Evolutionary conservation across 2,329 filamentous ascomycete genomes (phyloP), one percentile per base, ranked within the genome.

Genomic region (Verticillium nonalfalfae): DNA sequence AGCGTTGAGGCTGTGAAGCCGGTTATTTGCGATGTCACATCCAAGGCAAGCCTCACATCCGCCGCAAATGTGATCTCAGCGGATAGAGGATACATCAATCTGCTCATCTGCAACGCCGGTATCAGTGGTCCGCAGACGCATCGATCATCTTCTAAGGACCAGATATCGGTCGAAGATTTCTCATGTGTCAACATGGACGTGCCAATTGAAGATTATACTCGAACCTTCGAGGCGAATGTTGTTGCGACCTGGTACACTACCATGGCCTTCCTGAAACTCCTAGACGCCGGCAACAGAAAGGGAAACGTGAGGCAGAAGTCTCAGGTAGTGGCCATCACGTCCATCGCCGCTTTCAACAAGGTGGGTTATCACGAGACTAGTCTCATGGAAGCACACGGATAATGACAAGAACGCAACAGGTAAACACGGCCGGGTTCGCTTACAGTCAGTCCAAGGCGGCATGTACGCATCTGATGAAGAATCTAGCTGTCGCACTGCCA

Each of bases 401-500:
- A 18, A 52, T 18, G 21, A 26, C 26, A 4, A 18, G n/a, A 52
- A 26, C 45, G 45, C 18, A 52, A 52, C n/a, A 52, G 45, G 45
- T 52, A 82, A 0, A 83, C 0, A 81, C 91, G 34, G 88, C 89
- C 33, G 90, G 92, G 39, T 93, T 87, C 72, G 85, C 86, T 0
- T 94, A 94, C 72, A 90, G 90, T 18, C 84, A 90, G 14, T 88
- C 85, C 62, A 95, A 95, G 76, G 90, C 88, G 1, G 90, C 86
- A 0, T 86, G 87, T 0, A 88, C 88, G 7, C 88, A 91, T 64
- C 74, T 92, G 55, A 86, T 87, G 10, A 91, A 91, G 74, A 82
- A 90, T 70, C 80, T 93, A 71, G 85, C 84, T 7, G 81, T 85
- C 15, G 81, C 86, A 68, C 79, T 92, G 65, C 81, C 83, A 39